Conservation (phyloP, 1,284 basidiomycete genomes). For the Cryptococcus deneoformans region DNA sequence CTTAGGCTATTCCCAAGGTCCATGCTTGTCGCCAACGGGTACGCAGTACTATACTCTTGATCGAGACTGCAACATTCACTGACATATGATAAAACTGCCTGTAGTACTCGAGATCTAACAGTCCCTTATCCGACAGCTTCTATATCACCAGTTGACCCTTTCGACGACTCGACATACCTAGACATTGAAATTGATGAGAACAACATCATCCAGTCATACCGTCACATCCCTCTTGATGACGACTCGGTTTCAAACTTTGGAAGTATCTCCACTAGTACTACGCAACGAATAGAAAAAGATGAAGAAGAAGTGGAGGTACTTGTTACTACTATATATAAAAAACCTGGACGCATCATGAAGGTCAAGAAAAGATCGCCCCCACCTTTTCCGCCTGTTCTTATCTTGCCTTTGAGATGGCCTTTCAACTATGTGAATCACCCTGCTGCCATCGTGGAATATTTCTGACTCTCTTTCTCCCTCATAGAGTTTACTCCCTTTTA, state of each 20-base stretch:
- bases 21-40: slow-evolving; percentile 82
- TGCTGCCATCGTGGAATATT: no score
- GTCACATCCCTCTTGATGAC: not conserved
- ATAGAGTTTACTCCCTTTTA: slow-evolving; percentile 12
- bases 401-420: slow-evolving; percentile 24
- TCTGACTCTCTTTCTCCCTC: no score
- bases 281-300: slow-evolving; percentile 12
- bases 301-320: slow-evolving; percentile 23
- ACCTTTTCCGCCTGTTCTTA: slow-evolving; percentile 32
- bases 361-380: slow-evolving; percentile 12
- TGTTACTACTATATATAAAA: slow-evolving; percentile 7
- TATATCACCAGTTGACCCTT: slow-evolving; percentile 68
- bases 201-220: slow-evolving; percentile 18
- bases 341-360: not conserved
- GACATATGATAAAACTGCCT: not conserved
- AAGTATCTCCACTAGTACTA: slow-evolving; percentile 51
- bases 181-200: slow-evolving; percentile 57
- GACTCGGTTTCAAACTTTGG: slow-evolving; percentile 1
- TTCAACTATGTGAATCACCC: slow-evolving; percentile 35
- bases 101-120: slow-evolving; percentile 65
- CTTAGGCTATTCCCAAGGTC: slow-evolving; percentile 67
- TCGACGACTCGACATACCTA: slow-evolving; percentile 59
- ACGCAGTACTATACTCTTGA: slow-evolving; percentile 28
- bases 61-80: not conserved
- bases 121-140: slow-evolving; percentile 79